These are phyloP conservation scores for Fusarium agapanthi DNA, from an alignment of 2,329 filamentous ascomycete genomes.

Conservation along the genomic window DNA sequence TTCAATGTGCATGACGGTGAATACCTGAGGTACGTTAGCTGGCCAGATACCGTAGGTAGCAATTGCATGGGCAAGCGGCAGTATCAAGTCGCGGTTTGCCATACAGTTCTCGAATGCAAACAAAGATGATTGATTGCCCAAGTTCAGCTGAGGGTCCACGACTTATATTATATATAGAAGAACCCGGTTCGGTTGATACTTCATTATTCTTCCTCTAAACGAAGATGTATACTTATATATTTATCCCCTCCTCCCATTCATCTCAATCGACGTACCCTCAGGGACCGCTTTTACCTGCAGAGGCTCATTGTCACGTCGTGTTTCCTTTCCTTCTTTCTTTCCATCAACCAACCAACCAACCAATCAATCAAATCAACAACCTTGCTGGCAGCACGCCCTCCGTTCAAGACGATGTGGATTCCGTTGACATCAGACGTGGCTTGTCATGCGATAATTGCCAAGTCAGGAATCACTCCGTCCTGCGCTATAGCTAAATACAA, in stretches of 20 bases:
- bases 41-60: background rate
- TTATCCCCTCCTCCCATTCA: background rate
- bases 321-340: constrained; percentile 6
- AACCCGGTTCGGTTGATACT: background rate
- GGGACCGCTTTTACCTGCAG: background rate
- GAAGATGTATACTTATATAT: background rate
- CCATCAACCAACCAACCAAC: background rate
- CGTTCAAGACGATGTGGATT: background rate
- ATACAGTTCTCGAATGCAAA: background rate
- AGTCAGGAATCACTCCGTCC: background rate
- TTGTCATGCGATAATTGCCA: background rate
- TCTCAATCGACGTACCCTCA: constrained; percentile 2
- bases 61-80: background rate
- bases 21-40: background rate
- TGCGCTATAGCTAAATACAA: background rate
- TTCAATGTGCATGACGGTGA: background rate
- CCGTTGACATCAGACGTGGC: background rate
- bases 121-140: background rate
- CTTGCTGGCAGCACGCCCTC: background rate
- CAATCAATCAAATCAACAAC: background rate
- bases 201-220: constrained; percentile 12
- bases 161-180: background rate
- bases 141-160: background rate
- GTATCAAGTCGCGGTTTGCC: background rate
- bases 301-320: constrained; percentile 6